phyloP scores from a whole-genome alignment of 2,329 filamentous ascomycete species.

The Exophiala mesophila region DNA sequence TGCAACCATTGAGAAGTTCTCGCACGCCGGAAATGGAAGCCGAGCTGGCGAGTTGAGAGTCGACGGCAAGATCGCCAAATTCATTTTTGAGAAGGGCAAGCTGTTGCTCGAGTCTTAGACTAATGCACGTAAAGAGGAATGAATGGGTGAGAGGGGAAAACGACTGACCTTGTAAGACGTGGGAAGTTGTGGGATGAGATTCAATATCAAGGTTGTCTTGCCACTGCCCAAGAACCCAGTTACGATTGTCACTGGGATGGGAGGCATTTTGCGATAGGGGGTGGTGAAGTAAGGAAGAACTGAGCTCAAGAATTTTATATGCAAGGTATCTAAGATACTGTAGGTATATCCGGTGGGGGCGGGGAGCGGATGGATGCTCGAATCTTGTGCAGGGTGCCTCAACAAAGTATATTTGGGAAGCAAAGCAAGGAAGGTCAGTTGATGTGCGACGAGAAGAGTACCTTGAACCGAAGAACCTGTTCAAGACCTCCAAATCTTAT shows the following conservation, averaged over 20 bases:
- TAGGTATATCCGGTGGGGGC: no score
- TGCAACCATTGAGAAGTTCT: conserved; percentile 93
- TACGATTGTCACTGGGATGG: conserved; percentile 87
- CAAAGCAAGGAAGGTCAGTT: no score
- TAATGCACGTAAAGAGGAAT: background rate
- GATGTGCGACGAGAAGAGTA: no score
- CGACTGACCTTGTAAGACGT: conserved; percentile 56
- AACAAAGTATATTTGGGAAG: no score
- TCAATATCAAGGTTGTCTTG: conserved; percentile 93
- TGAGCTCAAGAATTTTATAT: no score
- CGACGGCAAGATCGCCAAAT: conserved; percentile 89
- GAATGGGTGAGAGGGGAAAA: background rate
- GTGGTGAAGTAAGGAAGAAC: no score
- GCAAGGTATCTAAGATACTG: no score
- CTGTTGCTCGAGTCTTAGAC: conserved; percentile 37
- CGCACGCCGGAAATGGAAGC: conserved; percentile 81
- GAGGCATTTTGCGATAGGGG: conserved; percentile 58
- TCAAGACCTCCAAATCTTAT: no score
- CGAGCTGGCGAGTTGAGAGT: conserved; percentile 82
- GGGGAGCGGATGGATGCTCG: no score
- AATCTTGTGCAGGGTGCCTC: no score
- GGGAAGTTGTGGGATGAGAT: conserved; percentile 87
- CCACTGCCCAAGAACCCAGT: conserved; percentile 95
- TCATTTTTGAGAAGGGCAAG: conserved; percentile 97
- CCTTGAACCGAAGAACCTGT: no score